phyloP scores from a whole-genome alignment of 768 basidiomycete species.

The Bullera alba region DNA sequence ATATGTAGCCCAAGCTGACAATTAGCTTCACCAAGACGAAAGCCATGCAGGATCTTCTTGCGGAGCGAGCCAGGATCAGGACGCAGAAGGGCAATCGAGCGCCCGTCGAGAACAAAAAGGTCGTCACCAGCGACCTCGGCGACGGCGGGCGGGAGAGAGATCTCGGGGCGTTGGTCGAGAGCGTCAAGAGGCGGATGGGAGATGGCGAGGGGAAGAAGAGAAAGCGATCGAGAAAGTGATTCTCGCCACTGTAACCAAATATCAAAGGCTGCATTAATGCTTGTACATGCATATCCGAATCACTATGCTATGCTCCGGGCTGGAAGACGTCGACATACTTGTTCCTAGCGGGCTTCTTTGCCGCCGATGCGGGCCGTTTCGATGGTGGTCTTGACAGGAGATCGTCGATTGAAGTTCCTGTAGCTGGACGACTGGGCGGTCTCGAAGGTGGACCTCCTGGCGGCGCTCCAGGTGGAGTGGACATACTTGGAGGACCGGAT shows the following conservation, averaged over 20 bases:
- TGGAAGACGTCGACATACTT: conserved; percentile 90
- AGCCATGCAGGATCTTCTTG: conserved; percentile 74
- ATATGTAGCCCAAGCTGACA: neutral
- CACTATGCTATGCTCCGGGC: conserved; percentile 5
- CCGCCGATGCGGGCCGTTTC: conserved; percentile 55
- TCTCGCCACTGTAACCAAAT: neutral
- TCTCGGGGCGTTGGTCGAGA: conserved; percentile 68
- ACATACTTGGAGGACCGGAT: conserved; percentile 4
- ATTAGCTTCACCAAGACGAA: conserved; percentile 85
- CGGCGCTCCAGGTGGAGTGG: conserved; percentile 36
- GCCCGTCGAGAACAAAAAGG: conserved; percentile 47
- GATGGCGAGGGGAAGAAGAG: conserved; percentile 9
- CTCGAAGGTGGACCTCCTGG: conserved; percentile 46
- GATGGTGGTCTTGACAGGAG: conserved; percentile 51
- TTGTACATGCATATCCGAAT: neutral
- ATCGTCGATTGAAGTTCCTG: conserved; percentile 39
- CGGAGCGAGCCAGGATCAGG: conserved; percentile 57
- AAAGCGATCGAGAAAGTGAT: conserved; percentile 1
- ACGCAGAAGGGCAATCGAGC: conserved; percentile 33
- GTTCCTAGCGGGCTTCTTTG: conserved; percentile 68
- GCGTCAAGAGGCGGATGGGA: conserved; percentile 71
- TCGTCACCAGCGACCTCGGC: too few species aligned
- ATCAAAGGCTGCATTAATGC: neutral
- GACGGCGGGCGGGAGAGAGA: conserved; percentile 48
- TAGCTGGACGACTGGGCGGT: conserved; percentile 16